Conservation (phyloP, 768 basidiomycete genomes). For the Botryobasidium botryosum region DNA sequence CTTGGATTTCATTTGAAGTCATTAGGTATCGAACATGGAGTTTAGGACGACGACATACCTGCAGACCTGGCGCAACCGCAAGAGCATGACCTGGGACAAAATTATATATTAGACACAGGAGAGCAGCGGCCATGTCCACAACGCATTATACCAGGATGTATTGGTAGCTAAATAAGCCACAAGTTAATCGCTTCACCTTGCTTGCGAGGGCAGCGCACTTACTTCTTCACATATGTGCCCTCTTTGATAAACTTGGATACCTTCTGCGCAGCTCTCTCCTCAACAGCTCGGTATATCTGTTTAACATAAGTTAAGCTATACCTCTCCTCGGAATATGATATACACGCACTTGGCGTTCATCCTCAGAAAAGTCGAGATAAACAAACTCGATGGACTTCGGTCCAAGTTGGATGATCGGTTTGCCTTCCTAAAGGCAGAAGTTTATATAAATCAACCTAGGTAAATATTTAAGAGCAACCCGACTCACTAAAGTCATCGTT, state of each 20-base stretch:
- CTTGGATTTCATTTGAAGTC: constrained; percentile 16
- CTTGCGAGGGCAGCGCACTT: too few relatives aligned
- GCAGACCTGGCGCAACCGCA: constrained; percentile 16
- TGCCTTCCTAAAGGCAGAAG: constrained; percentile 31
- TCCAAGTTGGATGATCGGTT: constrained; percentile 48
- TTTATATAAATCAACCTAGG: background rate
- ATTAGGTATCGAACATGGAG: background rate
- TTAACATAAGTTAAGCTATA: background rate
- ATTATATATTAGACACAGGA: constrained; percentile 20
- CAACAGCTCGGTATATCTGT: constrained; percentile 19
- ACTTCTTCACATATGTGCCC: constrained; percentile 59
- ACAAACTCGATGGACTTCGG: constrained; percentile 15
- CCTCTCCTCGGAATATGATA: constrained; percentile 23
- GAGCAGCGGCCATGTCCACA: constrained; percentile 27
- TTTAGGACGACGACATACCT: constrained; percentile 17
- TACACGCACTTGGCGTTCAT: constrained; percentile 18
- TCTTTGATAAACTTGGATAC: constrained; percentile 39
- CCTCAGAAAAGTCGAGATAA: constrained; percentile 18
- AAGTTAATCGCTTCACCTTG: too few relatives aligned
- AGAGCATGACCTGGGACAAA: constrained; percentile 15
- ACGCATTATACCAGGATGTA: too few relatives aligned
- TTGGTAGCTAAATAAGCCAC: constrained; percentile 29
- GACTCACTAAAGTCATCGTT: constrained; percentile 28
- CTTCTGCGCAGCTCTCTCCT: constrained; percentile 17
- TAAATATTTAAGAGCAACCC: background rate